Percentiles rank a stretch among this genome's conserved stretches.
phyloP scores from a whole-genome alignment of 192 early-diverging fungal species.

The Backusella tarrabulga region DNA sequence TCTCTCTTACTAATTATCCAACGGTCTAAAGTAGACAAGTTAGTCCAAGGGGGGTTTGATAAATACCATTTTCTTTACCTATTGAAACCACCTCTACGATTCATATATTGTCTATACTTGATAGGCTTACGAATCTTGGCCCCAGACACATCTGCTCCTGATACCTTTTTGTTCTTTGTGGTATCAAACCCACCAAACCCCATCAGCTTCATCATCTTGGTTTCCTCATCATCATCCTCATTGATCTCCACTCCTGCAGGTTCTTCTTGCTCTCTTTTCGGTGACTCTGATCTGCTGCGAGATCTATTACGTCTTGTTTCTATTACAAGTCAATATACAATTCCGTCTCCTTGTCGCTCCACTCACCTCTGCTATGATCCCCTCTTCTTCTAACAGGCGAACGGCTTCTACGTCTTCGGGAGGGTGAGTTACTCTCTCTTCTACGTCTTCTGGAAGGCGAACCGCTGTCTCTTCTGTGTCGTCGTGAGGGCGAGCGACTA shows the following conservation, averaged over 20 bases:
- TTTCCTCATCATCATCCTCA: conserved; percentile 60
- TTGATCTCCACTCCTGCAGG: not conserved
- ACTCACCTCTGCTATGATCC: not conserved
- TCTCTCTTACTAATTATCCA: conserved; percentile 11
- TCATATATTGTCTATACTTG: conserved; percentile 94
- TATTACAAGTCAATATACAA: not conserved
- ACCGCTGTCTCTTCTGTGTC: not conserved
- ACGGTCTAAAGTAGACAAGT: conserved; percentile 13
- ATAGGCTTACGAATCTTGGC: conserved; percentile 85
- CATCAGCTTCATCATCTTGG: conserved; percentile 81
- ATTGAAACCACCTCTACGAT: conserved; percentile 82
- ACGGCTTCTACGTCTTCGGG: not conserved
- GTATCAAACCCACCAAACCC: conserved; percentile 88
- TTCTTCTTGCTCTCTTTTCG: not conserved
- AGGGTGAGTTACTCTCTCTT: not conserved
- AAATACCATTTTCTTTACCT: not conserved
- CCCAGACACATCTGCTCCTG: conserved; percentile 67
- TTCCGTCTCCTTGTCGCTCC: not conserved
- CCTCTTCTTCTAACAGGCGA: not conserved
- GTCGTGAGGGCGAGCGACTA: conserved; percentile 15
- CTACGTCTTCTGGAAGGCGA: not conserved
- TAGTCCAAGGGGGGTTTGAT: too few relatives aligned
- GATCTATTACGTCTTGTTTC: not conserved
- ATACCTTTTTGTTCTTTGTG: conserved; percentile 81
- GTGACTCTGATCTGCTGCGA: not conserved